Evolutionary conservation across 2,329 filamentous ascomycete genomes (phyloP), one percentile per base, ranked within the genome.

Genomic region (Cladophialophora psammophila): DNA sequence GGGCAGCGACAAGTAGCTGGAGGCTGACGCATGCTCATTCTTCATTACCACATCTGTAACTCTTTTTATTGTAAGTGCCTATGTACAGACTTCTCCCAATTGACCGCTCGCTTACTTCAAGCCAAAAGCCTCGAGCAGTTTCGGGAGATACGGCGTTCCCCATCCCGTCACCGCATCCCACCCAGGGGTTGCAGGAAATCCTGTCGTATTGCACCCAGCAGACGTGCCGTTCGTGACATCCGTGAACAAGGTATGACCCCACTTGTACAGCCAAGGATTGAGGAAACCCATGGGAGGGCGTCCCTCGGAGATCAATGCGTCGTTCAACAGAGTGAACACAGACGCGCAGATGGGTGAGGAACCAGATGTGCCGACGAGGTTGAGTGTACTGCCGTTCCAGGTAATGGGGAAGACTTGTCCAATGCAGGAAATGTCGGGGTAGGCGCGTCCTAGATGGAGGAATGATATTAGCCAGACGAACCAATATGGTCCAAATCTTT

Each of bases 401-500:
- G 79, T 75, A 40, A 83, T 76, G 18, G 77, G 68, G 69, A 77
- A 83, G 31, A 76, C 74, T 75, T 75, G 71, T 4, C 83, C 83
- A 67, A 91, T 86, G 18, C 86, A 87, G 1, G 88, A 79, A 13
- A 90, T 80, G 72, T 91, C 88, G 0, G 88, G 88, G 67, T 87
- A 86, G 0, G 79, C 89, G 65, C 88, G 83, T 0, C 88, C 89
- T 13, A 84, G 18, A 36, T 20, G 13, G 20, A 50, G 15, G 9
- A 26, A 50, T 13, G 15, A 20, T 26, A 20, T 50, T 26, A 50
- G 48, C 72, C 71, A 5, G 45, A n/a, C 0, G 78, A 79, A 55
- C 81, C 73, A 58, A 80, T 76, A 60, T 78, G 74, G 20, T 42
- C 6, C 18, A n/a, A 1, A n/a, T n/a, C 15, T 10, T 12, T 50